These are phyloP conservation scores for Fragaria ananassa DNA, from an alignment of 306 rosid species.

Conservation along the genomic window DNA sequence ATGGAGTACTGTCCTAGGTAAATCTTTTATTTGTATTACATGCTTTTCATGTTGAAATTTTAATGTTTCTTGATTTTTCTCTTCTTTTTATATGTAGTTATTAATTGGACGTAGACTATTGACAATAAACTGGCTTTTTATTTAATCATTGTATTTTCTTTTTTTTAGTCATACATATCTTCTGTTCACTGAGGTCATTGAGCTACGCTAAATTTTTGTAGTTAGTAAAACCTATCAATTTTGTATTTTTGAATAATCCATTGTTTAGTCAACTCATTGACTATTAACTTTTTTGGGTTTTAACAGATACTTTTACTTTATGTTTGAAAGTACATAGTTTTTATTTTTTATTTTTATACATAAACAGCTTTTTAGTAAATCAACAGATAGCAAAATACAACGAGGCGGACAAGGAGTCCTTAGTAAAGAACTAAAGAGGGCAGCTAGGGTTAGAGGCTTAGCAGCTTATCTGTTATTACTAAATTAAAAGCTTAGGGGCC, in stretches of 20 bases:
- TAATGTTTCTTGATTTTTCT: background rate
- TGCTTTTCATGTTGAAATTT: constrained; percentile 11
- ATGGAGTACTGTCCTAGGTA: constrained; percentile 98
- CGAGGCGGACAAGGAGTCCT: too few species aligned
- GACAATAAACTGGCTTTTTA: background rate
- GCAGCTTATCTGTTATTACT: background rate
- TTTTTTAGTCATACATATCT: background rate
- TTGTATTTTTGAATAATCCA: background rate
- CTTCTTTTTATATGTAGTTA: background rate
- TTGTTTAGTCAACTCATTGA: background rate
- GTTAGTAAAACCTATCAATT: background rate
- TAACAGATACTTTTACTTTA: background rate
- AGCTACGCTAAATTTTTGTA: background rate
- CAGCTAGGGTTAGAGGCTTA: too few species aligned
- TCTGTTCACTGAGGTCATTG: background rate
- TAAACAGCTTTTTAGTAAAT: too few species aligned
- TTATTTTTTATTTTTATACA: too few species aligned
- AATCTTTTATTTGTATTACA: background rate
- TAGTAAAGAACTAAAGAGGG: too few species aligned
- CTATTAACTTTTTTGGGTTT: background rate
- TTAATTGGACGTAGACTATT: background rate
- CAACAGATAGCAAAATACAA: too few species aligned
- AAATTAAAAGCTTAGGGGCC: background rate
- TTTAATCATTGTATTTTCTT: background rate
- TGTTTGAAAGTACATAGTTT: background rate